phyloP scores from a whole-genome alignment of 257 asterid genomes.

The Prunella vulgaris region DNA sequence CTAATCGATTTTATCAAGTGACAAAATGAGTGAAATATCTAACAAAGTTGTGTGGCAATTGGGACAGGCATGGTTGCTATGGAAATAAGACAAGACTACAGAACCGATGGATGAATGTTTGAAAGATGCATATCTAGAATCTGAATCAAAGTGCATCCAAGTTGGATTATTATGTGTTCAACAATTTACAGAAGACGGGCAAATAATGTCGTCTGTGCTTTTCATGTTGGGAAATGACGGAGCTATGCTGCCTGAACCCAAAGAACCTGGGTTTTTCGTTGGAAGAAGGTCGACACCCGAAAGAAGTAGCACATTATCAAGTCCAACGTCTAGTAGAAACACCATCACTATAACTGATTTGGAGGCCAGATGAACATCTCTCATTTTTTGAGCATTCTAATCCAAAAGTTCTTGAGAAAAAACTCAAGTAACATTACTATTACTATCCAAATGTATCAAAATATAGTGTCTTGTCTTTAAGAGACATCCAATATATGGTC shows the following conservation, averaged over 20 bases:
- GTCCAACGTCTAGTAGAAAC: background rate
- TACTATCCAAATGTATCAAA: background rate
- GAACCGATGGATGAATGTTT: slow-evolving; percentile 35
- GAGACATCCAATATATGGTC: background rate
- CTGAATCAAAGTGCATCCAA: too few species aligned
- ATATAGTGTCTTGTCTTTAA: background rate
- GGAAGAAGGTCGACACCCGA: background rate
- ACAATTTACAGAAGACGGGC: too few species aligned
- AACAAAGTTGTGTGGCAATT: background rate
- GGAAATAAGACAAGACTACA: slow-evolving; percentile 24
- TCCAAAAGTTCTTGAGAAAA: background rate
- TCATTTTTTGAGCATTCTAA: background rate
- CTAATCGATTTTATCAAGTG: background rate
- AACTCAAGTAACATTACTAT: background rate
- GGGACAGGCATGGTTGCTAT: slow-evolving; percentile 43
- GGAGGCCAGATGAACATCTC: background rate
- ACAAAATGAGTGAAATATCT: background rate
- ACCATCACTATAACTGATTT: background rate
- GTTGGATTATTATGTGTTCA: too few species aligned
- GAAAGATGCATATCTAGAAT: background rate
- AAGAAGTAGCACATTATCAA: background rate
- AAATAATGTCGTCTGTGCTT: too few species aligned
- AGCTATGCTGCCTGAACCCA: background rate
- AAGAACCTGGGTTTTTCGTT: background rate
- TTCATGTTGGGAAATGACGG: background rate